Evolutionary conservation across 2,329 filamentous ascomycete genomes (phyloP).

Genomic region (Aspergillus brasiliensis): DNA sequence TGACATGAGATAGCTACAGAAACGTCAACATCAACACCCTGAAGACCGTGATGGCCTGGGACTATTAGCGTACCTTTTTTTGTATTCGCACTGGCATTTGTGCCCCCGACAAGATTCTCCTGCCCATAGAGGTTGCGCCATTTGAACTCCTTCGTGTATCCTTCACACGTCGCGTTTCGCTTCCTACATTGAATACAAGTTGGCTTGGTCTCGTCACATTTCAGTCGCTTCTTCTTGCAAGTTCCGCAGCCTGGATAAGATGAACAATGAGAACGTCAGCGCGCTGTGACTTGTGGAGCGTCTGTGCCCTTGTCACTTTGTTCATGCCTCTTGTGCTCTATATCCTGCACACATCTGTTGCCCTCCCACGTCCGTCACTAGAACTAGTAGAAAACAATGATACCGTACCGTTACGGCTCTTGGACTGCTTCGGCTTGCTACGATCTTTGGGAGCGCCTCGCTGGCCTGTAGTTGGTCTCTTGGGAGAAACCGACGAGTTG

Average conservation of each 20-base stretch:
- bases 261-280: conserved; percentile 32
- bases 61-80: conserved; percentile 46
- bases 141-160: conserved; percentile 76
- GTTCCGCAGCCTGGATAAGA: conserved; percentile 65
- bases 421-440: conserved; percentile 70
- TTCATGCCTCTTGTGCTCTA: conserved; percentile 7
- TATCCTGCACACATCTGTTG: neutral
- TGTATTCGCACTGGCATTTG: conserved; percentile 38
- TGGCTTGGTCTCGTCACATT: conserved; percentile 73
- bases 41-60: neutral
- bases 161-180: conserved; percentile 66
- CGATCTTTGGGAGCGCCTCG: conserved; percentile 12
- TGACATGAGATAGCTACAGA: conserved; percentile 13
- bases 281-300: conserved; percentile 22
- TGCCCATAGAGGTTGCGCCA: conserved; percentile 61
- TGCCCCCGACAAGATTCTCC: conserved; percentile 59
- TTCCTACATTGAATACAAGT: conserved; percentile 67
- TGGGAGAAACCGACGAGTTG: conserved; percentile 33
- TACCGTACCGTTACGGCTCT: conserved; percentile 71
- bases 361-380: neutral
- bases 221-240: conserved; percentile 72
- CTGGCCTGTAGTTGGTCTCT: conserved; percentile 20
- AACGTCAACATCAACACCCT: conserved; percentile 5
- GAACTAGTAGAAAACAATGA: conserved; percentile 18
- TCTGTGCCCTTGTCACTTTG: conserved; percentile 1